phyloP scores from a whole-genome alignment of 2,329 filamentous ascomycete species.

The Fusarium miscanthi region DNA sequence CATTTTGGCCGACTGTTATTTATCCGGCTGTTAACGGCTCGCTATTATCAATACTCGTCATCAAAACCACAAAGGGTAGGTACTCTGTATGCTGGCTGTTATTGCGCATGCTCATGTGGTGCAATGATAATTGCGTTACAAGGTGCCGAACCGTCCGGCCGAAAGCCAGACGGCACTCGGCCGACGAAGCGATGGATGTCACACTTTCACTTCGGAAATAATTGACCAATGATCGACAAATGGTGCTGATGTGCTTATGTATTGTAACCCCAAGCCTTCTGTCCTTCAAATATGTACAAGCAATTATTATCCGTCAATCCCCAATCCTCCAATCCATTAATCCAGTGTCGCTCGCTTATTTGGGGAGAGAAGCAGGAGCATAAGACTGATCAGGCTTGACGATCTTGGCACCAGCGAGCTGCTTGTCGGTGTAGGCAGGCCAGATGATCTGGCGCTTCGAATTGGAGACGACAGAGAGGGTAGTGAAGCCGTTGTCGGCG shows the following conservation, averaged over 20 bases:
- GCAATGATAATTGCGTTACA: not conserved
- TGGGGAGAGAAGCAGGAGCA: conserved; percentile 46
- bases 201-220: not conserved
- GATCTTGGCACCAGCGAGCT: conserved; percentile 57
- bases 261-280: not conserved
- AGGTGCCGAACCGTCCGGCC: not conserved
- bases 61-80: too few relatives aligned
- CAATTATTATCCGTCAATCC: not conserved
- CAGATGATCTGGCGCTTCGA: conserved; percentile 58
- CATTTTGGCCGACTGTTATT: too few relatives aligned
- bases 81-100: not conserved
- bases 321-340: not conserved
- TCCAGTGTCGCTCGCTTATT: conserved; percentile 16
- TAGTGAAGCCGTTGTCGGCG: conserved; percentile 63
- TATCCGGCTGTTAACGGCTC: too few relatives aligned
- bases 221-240: not conserved
- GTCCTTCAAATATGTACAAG: not conserved
- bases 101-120: not conserved
- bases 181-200: not conserved
- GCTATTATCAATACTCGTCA: too few relatives aligned
- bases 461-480: conserved; percentile 61
- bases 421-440: conserved; percentile 64
- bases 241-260: not conserved
- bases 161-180: not conserved
- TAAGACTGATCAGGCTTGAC: conserved; percentile 64